Conservation (phyloP, 2,329 filamentous ascomycete genomes). For the Talaromyces islandicus region DNA sequence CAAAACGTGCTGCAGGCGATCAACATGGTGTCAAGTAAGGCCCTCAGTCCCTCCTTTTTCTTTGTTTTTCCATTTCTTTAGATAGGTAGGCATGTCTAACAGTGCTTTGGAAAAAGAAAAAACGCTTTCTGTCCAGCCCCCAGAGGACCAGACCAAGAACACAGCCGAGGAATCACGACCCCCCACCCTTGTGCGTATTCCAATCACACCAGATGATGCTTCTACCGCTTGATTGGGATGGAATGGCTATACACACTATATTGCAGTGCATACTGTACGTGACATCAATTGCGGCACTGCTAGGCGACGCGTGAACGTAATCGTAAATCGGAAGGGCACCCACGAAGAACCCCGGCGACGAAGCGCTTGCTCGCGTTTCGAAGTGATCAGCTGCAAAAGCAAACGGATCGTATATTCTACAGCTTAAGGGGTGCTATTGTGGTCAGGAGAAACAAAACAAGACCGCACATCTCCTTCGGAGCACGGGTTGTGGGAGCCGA, state of each 20-base stretch:
- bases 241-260: neutral
- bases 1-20: slow-evolving; percentile 60
- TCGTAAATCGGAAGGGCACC: neutral
- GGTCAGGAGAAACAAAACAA: neutral
- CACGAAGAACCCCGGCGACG: neutral
- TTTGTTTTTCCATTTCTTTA: neutral
- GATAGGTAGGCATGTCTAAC: neutral
- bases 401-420: neutral
- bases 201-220: slow-evolving; percentile 22
- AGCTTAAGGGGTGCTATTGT: neutral
- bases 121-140: neutral
- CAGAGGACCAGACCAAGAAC: neutral
- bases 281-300: neutral
- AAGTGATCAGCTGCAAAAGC: neutral
- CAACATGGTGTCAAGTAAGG: slow-evolving; percentile 57
- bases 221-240: neutral
- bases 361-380: neutral
- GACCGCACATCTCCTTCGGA: neutral
- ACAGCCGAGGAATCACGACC: slow-evolving; percentile 21
- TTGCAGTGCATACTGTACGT: neutral
- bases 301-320: neutral
- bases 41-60: slow-evolving; percentile 8
- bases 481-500: neutral
- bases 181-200: slow-evolving; percentile 39
- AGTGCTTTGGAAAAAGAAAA: neutral